Base-by-base conservation (phyloP, 225 moss, liverwort and hornwort species). In the Bryum argenteum region DNA sequence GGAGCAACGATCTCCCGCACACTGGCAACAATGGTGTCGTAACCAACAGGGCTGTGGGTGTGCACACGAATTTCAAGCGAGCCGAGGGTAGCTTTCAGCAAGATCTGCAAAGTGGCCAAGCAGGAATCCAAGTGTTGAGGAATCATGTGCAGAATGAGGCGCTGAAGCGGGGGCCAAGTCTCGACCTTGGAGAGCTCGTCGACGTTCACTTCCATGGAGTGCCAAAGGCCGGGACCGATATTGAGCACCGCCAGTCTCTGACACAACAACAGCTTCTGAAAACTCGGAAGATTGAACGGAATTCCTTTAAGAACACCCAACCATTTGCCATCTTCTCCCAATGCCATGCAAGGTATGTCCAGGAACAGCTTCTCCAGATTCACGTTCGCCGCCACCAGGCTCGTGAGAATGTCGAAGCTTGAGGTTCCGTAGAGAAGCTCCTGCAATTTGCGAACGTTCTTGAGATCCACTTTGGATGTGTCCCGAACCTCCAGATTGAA, bases 191-290 rank as follows among this genome's bases (percentile, higher is more conserved):
- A 37, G 26, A 90, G 57, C 22, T 71, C 38, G 12, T 63, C 23
- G 50, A 76, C 56, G n/a, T 76, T 78, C 17, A 54, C 74, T 80
- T 92, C 90, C 65, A 92, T 83, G 0, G 86, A 78, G 59, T 92
- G 69, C 90, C 92, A 92, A 0, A 92, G 74, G 1, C 92, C 92
- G 41, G 92, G 92, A 4, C 92, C 92, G 39, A 92, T 70, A 70
- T 86, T 92, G 51, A 90, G 59, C 7, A 90, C 83, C 11, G 58
- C 71, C 26, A 92, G 69, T 48, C 68, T 75, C 5, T 73, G 76
- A 15, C 83, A 90, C 28, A 39, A 50, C 54, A 84, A 80, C 1
- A 92, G 69, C 13, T 55, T 69, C 3, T 43, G 54, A 52, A 92
- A 78, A 21, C 66, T 58, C 10, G 92, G 92, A 7, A 92, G 63